Base-by-base conservation (phyloP, 345 rosid genomes). In the Boechera divaricarpa region DNA sequence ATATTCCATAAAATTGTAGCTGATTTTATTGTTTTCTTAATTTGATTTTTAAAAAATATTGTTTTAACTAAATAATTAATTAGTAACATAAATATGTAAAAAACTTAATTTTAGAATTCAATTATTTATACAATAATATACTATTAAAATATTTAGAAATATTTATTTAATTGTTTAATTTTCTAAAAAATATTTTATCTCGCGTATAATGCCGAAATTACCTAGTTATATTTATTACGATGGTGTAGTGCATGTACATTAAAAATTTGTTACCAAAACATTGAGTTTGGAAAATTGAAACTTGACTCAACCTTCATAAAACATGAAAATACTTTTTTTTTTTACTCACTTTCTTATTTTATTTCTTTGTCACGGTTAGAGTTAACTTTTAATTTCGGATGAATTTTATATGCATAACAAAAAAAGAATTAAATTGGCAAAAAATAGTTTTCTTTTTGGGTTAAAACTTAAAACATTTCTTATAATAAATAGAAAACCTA, bases 401-500 rank as follows among this genome's bases (percentile, higher is more conserved):
- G 9, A 31, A 28, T 2, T 56, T n/a, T 32, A 58, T 11, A 31
- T 13, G 10, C 0, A 31, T 31, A 42, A 47, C 29, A 70, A 31
- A 42, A 45, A 10, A 13, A 42, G 0, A 66, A 68, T 13, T 33
- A 16, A 67, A 68, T 51, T 60, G 24, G 4, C 10, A 53, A 62
- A 29, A 47, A 41, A n/a, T 6, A 9, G 8, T n/a, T 48, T 10
- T 48, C 7, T 47, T 47, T 44, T 44, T 44, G 48, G 49, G 7
- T 44, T 13, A 48, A 48, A n/a, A 15, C 3, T 6, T 36, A 2
- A 11, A 11, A 44, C 13, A 15, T 4, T 15, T 66, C 32, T 31
- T 52, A 33, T 54, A 47, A 47, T 56, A 21, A 68, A 76, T 8
- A 60, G 72, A 77, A 21, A 72, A 39, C 81, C 74, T 31, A 61